phyloP scores from a whole-genome alignment of 768 basidiomycete genomes.

The Pulveroboletus sp. region DNA sequence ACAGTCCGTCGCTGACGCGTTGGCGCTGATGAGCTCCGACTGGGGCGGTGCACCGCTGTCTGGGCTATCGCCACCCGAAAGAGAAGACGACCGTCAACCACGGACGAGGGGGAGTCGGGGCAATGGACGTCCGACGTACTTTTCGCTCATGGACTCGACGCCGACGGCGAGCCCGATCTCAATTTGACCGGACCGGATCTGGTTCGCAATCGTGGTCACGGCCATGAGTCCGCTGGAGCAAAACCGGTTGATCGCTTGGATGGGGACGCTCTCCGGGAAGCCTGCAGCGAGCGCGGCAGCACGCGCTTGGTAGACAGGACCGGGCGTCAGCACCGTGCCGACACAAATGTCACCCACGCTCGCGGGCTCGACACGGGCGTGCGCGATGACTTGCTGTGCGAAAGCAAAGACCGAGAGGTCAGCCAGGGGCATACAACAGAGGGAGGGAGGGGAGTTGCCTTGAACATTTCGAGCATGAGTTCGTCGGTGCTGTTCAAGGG shows the following conservation, averaged over 20 bases:
- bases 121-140: slow-evolving; percentile 37
- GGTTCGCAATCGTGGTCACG: slow-evolving; percentile 68
- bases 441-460: slow-evolving; percentile 35
- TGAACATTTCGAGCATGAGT: slow-evolving; percentile 76
- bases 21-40: slow-evolving; percentile 56
- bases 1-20: slow-evolving; percentile 56
- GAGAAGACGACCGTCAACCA: background rate
- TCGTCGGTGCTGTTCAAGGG: slow-evolving; percentile 60
- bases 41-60: slow-evolving; percentile 57
- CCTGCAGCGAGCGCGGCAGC: slow-evolving; percentile 76
- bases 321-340: slow-evolving; percentile 67
- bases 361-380: slow-evolving; percentile 56
- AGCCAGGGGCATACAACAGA: background rate
- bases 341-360: slow-evolving; percentile 76
- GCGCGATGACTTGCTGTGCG: slow-evolving; percentile 56
- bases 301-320: slow-evolving; percentile 65
- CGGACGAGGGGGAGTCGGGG: too few relatives aligned
- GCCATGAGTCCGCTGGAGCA: slow-evolving; percentile 89
- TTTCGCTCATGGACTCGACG: slow-evolving; percentile 82
- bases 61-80: slow-evolving; percentile 40
- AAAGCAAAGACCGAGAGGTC: background rate
- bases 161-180: slow-evolving; percentile 77
- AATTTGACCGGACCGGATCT: slow-evolving; percentile 73
- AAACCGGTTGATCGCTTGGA: slow-evolving; percentile 74
- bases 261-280: slow-evolving; percentile 69